Evolutionary conservation across 139 green algal genomes (phyloP), one percentile per base, ranked within the genome.

Genomic region (Volvox reticuliferus): DNA sequence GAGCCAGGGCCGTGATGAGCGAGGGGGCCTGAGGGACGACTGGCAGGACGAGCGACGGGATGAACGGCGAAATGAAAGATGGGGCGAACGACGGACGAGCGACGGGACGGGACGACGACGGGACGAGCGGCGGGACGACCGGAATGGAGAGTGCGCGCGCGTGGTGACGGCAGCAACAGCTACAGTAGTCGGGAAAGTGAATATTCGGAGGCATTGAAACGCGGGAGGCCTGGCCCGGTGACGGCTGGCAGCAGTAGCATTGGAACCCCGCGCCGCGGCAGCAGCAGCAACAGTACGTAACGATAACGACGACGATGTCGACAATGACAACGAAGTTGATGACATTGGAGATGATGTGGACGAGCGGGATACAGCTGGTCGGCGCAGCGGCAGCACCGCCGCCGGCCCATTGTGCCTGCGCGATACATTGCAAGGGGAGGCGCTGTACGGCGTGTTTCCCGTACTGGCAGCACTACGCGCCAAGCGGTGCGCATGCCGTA

Each of bases 391-490:
- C 16, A 9, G 37, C 21, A 62, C 33, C 35, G 81, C 33, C 35
- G 81, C 55, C 21, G 30, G 63, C 17, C 35, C 61, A 55, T 55
- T 9, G 18, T 68, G 50, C 30, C 36, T 91, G 30, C 84, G 75
- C 12, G 91, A 94, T 22, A 44, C 92, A 17, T 62, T 96, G 19
- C 44, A 87, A 30, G 94, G 94, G 0, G 92, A 94, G 83, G 94
- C 88, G n/a, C 76, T 98, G 91, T 98, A 98, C 79, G 97, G 97
- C 21, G 95, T 97, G 61, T 93, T 95, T 30, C 96, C 97, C 0
- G 93, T 98, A 61, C 91, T 97, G 82, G 93, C 95, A 37, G 97
- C 97, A 30, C 93, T 98, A 18, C 33, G 90, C 50, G 91, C 92
- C 68, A 88, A 93, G 78, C 71, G 94, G 35, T 89, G 78, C 22